Evolutionary conservation across 2,329 filamentous ascomycete genomes (phyloP).

Genomic region (Colletotrichum trifolii): DNA sequence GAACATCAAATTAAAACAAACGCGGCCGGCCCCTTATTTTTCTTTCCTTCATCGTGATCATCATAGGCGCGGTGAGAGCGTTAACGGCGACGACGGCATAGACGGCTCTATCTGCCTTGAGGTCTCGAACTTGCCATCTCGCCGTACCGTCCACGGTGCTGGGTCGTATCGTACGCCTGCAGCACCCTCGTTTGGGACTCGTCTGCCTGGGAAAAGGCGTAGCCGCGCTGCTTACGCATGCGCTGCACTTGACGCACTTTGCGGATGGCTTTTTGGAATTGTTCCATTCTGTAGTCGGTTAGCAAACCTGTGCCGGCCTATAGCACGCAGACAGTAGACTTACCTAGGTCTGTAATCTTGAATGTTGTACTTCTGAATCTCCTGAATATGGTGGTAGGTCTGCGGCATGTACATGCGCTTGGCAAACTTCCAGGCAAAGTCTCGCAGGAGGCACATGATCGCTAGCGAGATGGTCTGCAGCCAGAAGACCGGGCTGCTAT

Average conservation of each 20-base stretch:
- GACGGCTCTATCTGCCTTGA: constrained; percentile 22
- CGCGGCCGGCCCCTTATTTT: constrained; percentile 26
- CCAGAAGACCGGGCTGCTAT: constrained; percentile 88
- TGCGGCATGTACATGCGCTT: constrained; percentile 98
- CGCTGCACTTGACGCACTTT: constrained; percentile 98
- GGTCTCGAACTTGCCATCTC: constrained; percentile 79
- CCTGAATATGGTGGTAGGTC: constrained; percentile 97
- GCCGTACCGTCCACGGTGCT: constrained; percentile 89
- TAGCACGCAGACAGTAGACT: constrained; percentile 1
- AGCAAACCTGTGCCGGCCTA: constrained; percentile 11
- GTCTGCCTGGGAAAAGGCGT: constrained; percentile 97
- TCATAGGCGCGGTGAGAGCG: constrained; percentile 22
- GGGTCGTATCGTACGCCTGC: constrained; percentile 97
- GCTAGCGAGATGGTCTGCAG: constrained; percentile 86
- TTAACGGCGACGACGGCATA: neutral
- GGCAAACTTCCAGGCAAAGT: constrained; percentile 96
- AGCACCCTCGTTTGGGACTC: constrained; percentile 95
- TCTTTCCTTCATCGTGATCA: constrained; percentile 30
- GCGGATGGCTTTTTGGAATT: constrained; percentile 99
- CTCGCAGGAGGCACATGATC: constrained; percentile 83
- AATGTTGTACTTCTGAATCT: constrained; percentile 99
- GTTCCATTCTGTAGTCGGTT: constrained; percentile 82
- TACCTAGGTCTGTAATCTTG: constrained; percentile 97
- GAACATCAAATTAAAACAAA: constrained; percentile 22
- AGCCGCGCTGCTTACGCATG: constrained; percentile 99